Conservation (phyloP, 306 rosid species). For the Dalbergia cochinchinensis region DNA sequence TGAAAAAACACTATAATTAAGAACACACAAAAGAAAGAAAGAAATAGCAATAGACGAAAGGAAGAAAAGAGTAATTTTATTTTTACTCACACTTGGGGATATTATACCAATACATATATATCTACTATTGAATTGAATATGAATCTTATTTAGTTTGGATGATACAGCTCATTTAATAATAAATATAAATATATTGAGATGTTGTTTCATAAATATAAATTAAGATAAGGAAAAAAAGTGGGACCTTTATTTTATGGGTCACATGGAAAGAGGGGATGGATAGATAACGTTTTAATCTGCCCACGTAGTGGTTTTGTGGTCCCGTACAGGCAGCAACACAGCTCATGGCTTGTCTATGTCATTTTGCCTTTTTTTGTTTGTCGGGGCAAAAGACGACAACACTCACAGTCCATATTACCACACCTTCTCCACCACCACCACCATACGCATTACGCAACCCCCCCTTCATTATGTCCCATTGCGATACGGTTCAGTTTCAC, state of each 20-base stretch:
- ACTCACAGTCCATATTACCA: conserved; percentile 40
- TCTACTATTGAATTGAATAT: no score
- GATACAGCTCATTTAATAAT: no score
- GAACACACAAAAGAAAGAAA: not conserved
- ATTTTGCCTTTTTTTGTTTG: conserved; percentile 48
- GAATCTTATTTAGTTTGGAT: no score
- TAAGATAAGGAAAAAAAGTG: no score
- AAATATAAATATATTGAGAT: no score
- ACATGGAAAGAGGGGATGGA: conserved; percentile 17
- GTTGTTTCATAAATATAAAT: no score
- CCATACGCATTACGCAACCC: conserved; percentile 19
- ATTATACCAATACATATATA: no score
- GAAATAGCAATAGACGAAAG: not conserved
- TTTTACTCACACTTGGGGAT: no score
- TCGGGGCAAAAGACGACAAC: conserved; percentile 60
- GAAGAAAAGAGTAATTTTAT: no score
- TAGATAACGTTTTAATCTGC: conserved; percentile 12
- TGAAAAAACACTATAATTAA: not conserved
- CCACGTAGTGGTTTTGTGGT: conserved; percentile 58
- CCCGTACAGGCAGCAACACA: conserved; percentile 40
- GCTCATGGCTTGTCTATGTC: conserved; percentile 51
- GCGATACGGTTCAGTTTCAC: conserved; percentile 18
- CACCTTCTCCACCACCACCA: conserved; percentile 32
- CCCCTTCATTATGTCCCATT: conserved; percentile 38
- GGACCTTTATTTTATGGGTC: conserved; percentile 36